These are phyloP conservation scores for Gynostemma pentaphyllum DNA, from an alignment of 306 rosid species.

Conservation along the genomic window DNA sequence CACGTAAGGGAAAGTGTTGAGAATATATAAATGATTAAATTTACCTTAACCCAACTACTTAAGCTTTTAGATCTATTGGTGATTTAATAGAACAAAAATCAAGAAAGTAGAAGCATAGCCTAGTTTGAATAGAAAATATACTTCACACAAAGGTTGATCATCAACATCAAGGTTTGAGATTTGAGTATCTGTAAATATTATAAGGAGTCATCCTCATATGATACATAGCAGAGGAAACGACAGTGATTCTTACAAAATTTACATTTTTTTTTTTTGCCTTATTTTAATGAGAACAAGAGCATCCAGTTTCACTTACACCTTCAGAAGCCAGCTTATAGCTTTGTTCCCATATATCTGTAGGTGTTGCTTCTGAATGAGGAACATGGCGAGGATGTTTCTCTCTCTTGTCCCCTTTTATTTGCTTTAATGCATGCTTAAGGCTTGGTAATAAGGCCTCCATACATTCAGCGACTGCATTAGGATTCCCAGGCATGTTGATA, in stretches of 20 bases:
- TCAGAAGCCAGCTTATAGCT: constrained; percentile 45
- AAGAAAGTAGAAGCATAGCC: neutral
- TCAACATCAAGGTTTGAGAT: neutral
- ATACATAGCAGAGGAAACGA: neutral
- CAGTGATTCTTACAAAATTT: too few species aligned
- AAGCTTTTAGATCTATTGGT: too few species aligned
- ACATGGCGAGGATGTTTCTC: constrained; percentile 79
- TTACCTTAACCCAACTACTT: too few species aligned
- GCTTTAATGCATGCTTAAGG: constrained; percentile 86
- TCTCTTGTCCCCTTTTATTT: constrained; percentile 74
- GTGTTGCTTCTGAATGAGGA: constrained; percentile 56
- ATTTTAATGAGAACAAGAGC: constrained; percentile 51
- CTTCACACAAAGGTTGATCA: neutral
- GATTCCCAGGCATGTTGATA: constrained; percentile 96
- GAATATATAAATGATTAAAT: too few species aligned
- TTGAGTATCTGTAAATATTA: neutral
- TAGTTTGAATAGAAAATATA: neutral
- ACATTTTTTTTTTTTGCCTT: neutral
- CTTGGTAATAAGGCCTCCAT: constrained; percentile 82
- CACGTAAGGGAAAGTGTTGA: too few species aligned
- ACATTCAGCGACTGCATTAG: constrained; percentile 90
- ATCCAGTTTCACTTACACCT: constrained; percentile 25
- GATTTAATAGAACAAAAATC: too few species aligned
- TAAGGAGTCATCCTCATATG: neutral
- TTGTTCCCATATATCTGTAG: constrained; percentile 53